A percentile compares a stretch with the other conserved stretches of the same genome.
These are phyloP conservation scores for Chenopodium formosanum DNA, from an alignment of 148 eudicot genomes.

Conservation along the genomic window DNA sequence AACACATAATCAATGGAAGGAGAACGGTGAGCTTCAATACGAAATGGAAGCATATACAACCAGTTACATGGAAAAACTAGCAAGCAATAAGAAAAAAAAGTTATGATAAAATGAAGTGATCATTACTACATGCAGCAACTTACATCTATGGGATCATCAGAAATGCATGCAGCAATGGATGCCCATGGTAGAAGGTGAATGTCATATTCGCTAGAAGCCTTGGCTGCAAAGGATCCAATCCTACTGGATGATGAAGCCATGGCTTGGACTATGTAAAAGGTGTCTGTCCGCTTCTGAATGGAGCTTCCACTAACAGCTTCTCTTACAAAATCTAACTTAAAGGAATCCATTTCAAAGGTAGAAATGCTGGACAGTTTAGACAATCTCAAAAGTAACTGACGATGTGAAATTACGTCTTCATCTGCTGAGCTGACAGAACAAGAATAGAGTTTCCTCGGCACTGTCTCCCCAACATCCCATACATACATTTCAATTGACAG, in stretches of 20 bases:
- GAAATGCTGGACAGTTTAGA: slow-evolving; percentile 47
- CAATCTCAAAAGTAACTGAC: slow-evolving; percentile 80
- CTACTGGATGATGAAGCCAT: slow-evolving; percentile 93
- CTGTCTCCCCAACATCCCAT: slow-evolving; percentile 74
- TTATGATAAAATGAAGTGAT: neutral
- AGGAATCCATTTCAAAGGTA: slow-evolving; percentile 61
- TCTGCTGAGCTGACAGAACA: slow-evolving; percentile 65
- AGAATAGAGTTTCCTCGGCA: slow-evolving; percentile 74
- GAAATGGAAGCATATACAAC: neutral
- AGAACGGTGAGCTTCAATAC: neutral
- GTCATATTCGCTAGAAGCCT: slow-evolving; percentile 80
- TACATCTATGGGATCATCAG: slow-evolving; percentile 48
- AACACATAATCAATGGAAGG: neutral
- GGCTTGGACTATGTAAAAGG: slow-evolving; percentile 77
- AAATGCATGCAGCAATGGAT: slow-evolving; percentile 91
- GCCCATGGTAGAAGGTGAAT: slow-evolving; percentile 96
- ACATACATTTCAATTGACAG: slow-evolving; percentile 79
- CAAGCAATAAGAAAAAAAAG: neutral
- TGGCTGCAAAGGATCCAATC: slow-evolving; percentile 85
- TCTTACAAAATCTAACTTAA: slow-evolving; percentile 67
- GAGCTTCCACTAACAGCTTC: slow-evolving; percentile 54
- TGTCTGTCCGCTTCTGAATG: slow-evolving; percentile 52
- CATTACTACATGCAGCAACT: slow-evolving; percentile 17
- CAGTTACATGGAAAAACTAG: neutral
- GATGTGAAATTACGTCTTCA: slow-evolving; percentile 66